A percentile compares a stretch with the other conserved stretches of the same genome.
phyloP scores from a whole-genome alignment of 352 stramenopile species.

The Elongisporangium anandrum region DNA sequence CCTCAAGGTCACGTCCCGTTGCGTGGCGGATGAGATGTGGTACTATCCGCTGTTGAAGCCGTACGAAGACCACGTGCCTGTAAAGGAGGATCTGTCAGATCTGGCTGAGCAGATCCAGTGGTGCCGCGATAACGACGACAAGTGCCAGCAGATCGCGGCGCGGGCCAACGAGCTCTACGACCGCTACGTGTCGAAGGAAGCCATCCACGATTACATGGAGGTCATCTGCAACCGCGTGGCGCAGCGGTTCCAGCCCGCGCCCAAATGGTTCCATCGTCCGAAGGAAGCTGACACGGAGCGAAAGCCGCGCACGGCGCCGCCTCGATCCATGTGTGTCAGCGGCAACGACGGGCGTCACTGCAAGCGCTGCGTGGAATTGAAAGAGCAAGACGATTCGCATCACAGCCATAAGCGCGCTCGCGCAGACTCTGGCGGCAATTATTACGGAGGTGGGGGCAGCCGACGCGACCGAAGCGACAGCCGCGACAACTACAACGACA shows the following conservation, averaged over 20 bases:
- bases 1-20: conserved; percentile 91
- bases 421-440: conserved; percentile 1
- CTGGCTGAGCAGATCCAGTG: conserved; percentile 97
- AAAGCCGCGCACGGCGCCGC: conserved; percentile 50
- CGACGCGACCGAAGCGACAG: conserved; percentile 19
- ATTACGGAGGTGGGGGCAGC: conserved; percentile 13
- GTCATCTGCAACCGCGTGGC: conserved; percentile 93
- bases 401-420: conserved; percentile 4
- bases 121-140: conserved; percentile 96
- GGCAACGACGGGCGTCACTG: conserved; percentile 52
- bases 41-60: conserved; percentile 95
- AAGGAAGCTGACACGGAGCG: conserved; percentile 47
- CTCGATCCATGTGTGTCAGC: conserved; percentile 53
- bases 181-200: conserved; percentile 86
- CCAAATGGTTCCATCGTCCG: conserved; percentile 63
- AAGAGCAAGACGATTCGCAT: conserved; percentile 40
- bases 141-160: conserved; percentile 94
- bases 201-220: conserved; percentile 97
- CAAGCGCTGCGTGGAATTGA: conserved; percentile 66
- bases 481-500: conserved; percentile 10
- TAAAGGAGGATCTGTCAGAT: conserved; percentile 96
- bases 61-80: conserved; percentile 96
- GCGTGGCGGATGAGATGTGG: conserved; percentile 97
- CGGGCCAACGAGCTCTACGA: conserved; percentile 94
- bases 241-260: conserved; percentile 72